Conservation (phyloP, 1,284 basidiomycete species). For the Ustilago nuda region DNA sequence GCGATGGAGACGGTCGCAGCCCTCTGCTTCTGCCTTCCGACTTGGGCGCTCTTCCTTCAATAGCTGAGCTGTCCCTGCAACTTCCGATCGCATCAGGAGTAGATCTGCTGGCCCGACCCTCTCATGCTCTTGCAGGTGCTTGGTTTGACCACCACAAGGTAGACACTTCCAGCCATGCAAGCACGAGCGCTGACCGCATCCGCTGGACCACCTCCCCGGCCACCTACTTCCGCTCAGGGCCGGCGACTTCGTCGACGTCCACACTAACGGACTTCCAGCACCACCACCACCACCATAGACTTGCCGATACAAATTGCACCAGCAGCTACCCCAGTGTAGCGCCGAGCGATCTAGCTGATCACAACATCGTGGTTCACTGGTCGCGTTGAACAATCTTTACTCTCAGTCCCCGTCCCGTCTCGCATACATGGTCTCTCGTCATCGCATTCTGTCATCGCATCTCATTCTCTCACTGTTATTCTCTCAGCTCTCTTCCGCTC, state of each 20-base stretch:
- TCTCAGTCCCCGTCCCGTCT: not conserved
- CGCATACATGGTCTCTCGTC: conserved; percentile 1
- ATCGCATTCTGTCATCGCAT: conserved; percentile 16
- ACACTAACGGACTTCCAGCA: conserved; percentile 1
- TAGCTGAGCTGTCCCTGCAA: conserved; percentile 38
- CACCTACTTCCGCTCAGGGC: conserved; percentile 1
- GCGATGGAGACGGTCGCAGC: conserved; percentile 28
- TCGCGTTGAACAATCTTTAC: conserved; percentile 21
- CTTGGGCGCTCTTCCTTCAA: conserved; percentile 22
- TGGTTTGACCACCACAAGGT: conserved; percentile 34
- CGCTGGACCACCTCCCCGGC: conserved; percentile 34
- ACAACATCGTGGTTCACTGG: conserved; percentile 41
- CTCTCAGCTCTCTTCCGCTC: not conserved
- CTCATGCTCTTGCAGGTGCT: conserved; percentile 13
- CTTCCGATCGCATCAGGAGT: conserved; percentile 13
- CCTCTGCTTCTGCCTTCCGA: conserved; percentile 33
- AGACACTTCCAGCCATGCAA: conserved; percentile 1
- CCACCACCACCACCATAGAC: not conserved
- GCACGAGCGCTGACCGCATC: conserved; percentile 29
- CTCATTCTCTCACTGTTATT: conserved; percentile 3
- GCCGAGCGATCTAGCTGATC: conserved; percentile 13
- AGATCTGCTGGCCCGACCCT: conserved; percentile 7
- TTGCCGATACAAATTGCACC: not conserved
- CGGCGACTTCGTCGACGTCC: conserved; percentile 15
- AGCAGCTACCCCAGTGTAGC: conserved; percentile 1